Base-by-base conservation (phyloP, 2,329 filamentous ascomycete genomes). In the Pezicula rhizophila region DNA sequence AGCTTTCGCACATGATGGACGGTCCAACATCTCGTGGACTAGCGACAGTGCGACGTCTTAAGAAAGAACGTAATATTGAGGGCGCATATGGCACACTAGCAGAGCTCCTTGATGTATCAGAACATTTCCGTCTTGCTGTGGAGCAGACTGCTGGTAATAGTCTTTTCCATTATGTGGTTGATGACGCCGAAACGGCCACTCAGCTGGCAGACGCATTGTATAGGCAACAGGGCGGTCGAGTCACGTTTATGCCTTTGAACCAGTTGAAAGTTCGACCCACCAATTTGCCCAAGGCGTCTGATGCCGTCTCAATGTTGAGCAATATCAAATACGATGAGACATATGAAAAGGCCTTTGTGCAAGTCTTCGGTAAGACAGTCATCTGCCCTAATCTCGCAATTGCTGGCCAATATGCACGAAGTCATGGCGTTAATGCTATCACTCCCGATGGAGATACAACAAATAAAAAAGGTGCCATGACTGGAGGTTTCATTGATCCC, bases 101-200 rank as follows among this genome's bases (percentile, higher is more conserved):
- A 4, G 95, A 99, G 65, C 78, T 99, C n/a, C 82, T 97, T 59
- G 82, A 90, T 47, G 89, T 96, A 43, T 81, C 77, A 50, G 89
- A 96, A 46, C 79, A 82, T 46, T 97, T 96, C 68, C 83, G 90
- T 52, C 82, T 91, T 10, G 89, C 93, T 2, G 86, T 95, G 8
- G 93, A 99, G 68, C 89, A 95, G 59, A 93, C 91, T 45, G 93
- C 92, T 2, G 93, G 93, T 15, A 85, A 84, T 54, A 95, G 89
- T 64, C 76, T 99, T 8, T 99, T 99, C 70, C 89, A 99, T 68
- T 96, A 96, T 57, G 84, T 99, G 10, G 92, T 97, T 39, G 92
- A 99, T 65, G 92, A 86, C 44, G 89, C 95, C 52, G 82, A 87
- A 37, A 96, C 91, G 0, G 90, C 91, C 1, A 89, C 88, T 1